Evolutionary conservation across 768 basidiomycete species (phyloP), one percentile per base, ranked within the genome.

Genomic region (Austroboletus festivus): DNA sequence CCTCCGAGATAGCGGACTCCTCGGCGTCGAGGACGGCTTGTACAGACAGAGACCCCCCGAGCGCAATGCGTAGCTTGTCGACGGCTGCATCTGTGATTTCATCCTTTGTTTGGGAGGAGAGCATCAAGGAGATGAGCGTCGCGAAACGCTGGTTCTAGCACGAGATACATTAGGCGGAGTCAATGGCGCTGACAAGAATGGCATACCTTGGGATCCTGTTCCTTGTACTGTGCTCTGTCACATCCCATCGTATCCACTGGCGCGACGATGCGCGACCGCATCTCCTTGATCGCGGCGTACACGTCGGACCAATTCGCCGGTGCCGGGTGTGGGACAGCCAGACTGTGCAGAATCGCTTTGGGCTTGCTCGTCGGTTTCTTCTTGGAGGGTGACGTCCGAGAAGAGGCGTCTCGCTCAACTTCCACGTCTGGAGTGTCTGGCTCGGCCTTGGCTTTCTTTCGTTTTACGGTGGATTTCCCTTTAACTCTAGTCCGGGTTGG

Each of bases 161-260:
- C 37, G 21, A 31, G n/a, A n/a, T n/a, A n/a, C n/a, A n/a, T n/a
- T n/a, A n/a, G 28, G 28, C 28, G 12, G 28, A 12, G 12, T 28
- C 7, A 28, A 33, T 4, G 31, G 31, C 4, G 31, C 3, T 4
- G 1, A 42, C 30, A 55, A 64, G 31, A 37, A 22, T 37, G 34
- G 48, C 64, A 22, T 42, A 86, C 89, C 75, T 80, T 83, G 9
- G 85, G 85, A 42, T 86, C 81, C 8, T 59, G 66, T 57, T 88
- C 86, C 37, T 77, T 74, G 42, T 60, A 58, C 50, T 89, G 83
- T 0, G 86, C 85, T 47, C 76, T 77, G 42, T 88, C 82, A 57
- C 91, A 91, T 1, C 92, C 91, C 89, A 93, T 90, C 0, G 85
- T 89, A 60, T 98, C 95, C 1, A 96, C 95, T 0, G 95, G 93